Evolutionary conservation across 306 rosid species (phyloP).

Genomic region (Erythrophleum fordii): DNA sequence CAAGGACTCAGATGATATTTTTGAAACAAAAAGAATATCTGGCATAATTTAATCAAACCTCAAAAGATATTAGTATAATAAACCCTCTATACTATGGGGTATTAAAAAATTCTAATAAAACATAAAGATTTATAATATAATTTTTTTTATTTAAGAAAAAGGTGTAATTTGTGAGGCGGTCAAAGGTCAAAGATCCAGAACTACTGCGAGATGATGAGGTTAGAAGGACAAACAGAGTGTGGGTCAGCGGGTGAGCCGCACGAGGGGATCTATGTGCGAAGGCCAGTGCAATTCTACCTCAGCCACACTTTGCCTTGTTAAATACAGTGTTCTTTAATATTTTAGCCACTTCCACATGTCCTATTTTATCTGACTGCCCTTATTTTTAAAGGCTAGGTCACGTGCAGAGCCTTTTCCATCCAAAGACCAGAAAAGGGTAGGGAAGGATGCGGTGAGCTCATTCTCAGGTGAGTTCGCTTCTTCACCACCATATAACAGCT

Average conservation of each 20-base stretch:
- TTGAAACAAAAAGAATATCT: no score
- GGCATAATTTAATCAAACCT: no score
- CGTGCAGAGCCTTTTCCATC: conserved; percentile 48
- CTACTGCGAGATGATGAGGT: conserved; percentile 38
- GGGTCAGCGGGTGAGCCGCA: conserved; percentile 66
- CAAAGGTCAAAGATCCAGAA: conserved; percentile 61
- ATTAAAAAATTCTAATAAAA: not conserved
- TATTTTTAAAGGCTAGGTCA: conserved; percentile 37
- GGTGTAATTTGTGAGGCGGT: conserved; percentile 35
- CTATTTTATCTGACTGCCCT: conserved; percentile 32
- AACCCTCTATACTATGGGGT: not conserved
- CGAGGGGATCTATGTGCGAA: conserved; percentile 57
- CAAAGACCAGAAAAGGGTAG: conserved; percentile 14
- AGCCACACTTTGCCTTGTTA: conserved; percentile 36
- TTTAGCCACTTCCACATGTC: conserved; percentile 27
- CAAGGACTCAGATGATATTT: no score
- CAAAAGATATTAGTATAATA: no score
- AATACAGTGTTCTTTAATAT: not conserved
- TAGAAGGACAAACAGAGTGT: conserved; percentile 47
- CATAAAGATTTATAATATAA: not conserved
- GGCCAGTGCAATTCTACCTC: conserved; percentile 32
- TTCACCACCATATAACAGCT: not conserved
- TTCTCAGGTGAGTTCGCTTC: conserved; percentile 10
- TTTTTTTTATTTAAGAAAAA: not conserved
- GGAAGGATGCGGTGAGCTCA: conserved; percentile 6